phyloP scores from a whole-genome alignment of 202 grass and related monocot species.

The Zoysia matrella region DNA sequence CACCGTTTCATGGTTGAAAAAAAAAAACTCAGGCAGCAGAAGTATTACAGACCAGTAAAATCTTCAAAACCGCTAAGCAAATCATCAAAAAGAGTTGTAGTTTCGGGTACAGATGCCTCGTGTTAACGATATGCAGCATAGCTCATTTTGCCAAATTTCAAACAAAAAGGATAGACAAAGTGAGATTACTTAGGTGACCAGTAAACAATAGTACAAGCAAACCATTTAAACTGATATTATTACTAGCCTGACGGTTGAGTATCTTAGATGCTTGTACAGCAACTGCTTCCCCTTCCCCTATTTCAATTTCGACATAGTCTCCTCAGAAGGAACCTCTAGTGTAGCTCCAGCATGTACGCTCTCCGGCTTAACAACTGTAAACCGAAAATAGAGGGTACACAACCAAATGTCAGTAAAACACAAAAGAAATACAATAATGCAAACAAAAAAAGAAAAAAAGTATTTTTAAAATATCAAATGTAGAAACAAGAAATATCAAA shows the following conservation, averaged over 20 bases:
- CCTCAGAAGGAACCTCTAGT: conserved; percentile 88
- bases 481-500: background rate
- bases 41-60: background rate
- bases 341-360: conserved; percentile 86
- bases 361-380: conserved; percentile 85
- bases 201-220: background rate
- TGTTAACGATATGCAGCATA: background rate
- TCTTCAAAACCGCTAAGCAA: background rate
- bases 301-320: conserved; percentile 60
- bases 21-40: background rate
- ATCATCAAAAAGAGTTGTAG: background rate
- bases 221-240: conserved; percentile 28
- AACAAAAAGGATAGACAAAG: background rate
- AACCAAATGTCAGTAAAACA: conserved; percentile 8
- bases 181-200: conserved; percentile 25
- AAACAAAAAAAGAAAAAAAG: background rate
- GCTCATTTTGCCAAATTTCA: background rate
- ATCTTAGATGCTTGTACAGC: conserved; percentile 3
- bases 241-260: conserved; percentile 29
- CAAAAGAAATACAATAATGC: background rate
- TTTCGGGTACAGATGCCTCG: conserved; percentile 3
- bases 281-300: conserved; percentile 34
- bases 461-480: conserved; percentile 1
- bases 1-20: conserved; percentile 26
- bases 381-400: background rate